Evolutionary conservation across 148 eudicot genomes (phyloP).

Genomic region (Silene uniflora): DNA sequence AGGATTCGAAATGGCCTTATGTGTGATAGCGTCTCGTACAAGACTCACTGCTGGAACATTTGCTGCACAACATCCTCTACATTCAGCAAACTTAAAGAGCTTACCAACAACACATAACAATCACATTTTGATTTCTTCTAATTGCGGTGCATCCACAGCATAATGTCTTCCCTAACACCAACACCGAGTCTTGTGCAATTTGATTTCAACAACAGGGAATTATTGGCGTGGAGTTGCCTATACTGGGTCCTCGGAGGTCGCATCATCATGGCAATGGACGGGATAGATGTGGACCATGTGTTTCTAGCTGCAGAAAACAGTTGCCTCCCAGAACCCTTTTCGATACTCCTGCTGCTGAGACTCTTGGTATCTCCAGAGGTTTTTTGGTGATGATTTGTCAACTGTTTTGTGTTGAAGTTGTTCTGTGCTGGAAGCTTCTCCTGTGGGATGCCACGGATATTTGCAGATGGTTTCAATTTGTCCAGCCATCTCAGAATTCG

Average conservation of each 20-base stretch:
- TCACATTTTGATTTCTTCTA: slow-evolving; percentile 16
- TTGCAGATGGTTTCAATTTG: slow-evolving; percentile 76
- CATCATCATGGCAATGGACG: slow-evolving; percentile 51
- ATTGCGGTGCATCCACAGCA: slow-evolving; percentile 53
- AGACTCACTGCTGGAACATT: neutral
- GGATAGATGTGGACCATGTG: slow-evolving; percentile 49
- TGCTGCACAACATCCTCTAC: slow-evolving; percentile 3
- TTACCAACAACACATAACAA: neutral
- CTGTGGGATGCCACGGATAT: slow-evolving; percentile 41
- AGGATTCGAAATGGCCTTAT: neutral
- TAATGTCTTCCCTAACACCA: slow-evolving; percentile 57
- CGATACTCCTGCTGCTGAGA: slow-evolving; percentile 24
- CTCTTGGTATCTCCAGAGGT: slow-evolving; percentile 28
- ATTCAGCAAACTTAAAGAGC: slow-evolving; percentile 1
- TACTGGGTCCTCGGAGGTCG: slow-evolving; percentile 44
- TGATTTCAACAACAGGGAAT: slow-evolving; percentile 26
- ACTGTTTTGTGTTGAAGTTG: slow-evolving; percentile 32
- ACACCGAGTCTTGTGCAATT: slow-evolving; percentile 26
- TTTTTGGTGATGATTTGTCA: slow-evolving; percentile 33
- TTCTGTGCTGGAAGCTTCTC: slow-evolving; percentile 30
- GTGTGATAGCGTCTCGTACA: neutral
- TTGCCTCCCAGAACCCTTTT: slow-evolving; percentile 47
- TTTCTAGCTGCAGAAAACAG: slow-evolving; percentile 49
- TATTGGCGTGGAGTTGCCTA: slow-evolving; percentile 40
- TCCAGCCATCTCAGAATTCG: slow-evolving; percentile 77